Evolutionary conservation across 768 basidiomycete genomes (phyloP).

Genomic region (Tulasnella sp.): DNA sequence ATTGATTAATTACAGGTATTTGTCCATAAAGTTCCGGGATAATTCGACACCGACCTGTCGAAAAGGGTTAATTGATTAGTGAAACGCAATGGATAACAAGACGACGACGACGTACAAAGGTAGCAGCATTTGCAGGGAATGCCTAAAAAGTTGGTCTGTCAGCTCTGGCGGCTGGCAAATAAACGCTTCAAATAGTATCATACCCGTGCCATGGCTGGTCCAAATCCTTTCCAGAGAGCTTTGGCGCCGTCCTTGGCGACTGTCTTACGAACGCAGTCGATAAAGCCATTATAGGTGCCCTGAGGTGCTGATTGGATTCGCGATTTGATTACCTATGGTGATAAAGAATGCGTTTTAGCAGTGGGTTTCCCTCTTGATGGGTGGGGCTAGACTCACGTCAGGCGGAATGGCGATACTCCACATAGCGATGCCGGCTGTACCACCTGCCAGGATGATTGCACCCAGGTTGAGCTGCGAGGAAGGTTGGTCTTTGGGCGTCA

Average conservation of each 20-base stretch:
- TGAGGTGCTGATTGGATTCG: conserved; percentile 93
- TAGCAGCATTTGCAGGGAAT: conserved; percentile 96
- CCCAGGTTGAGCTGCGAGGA: conserved; percentile 76
- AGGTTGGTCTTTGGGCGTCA: conserved; percentile 78
- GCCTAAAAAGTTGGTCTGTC: conserved; percentile 48
- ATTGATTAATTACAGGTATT: conserved; percentile 26
- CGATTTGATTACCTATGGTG: conserved; percentile 82
- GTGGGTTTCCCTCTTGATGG: background rate
- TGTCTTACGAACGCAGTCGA: conserved; percentile 90
- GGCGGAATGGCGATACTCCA: conserved; percentile 97
- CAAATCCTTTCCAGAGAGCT: conserved; percentile 96
- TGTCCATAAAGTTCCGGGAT: conserved; percentile 77
- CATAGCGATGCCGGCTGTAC: conserved; percentile 94
- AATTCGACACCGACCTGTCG: conserved; percentile 88
- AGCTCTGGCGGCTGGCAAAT: background rate
- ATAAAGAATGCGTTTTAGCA: background rate
- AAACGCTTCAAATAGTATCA: conserved; percentile 33
- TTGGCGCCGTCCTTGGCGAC: conserved; percentile 80
- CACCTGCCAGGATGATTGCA: conserved; percentile 86
- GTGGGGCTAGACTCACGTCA: conserved; percentile 57
- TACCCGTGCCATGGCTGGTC: conserved; percentile 92
- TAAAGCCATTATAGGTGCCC: conserved; percentile 91
- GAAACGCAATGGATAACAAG: conserved; percentile 25
- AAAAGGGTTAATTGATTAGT: conserved; percentile 18
- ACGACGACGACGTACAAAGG: conserved; percentile 59